Conservation (phyloP, 805 yeast genomes). For the Candida sphagnicola region DNA sequence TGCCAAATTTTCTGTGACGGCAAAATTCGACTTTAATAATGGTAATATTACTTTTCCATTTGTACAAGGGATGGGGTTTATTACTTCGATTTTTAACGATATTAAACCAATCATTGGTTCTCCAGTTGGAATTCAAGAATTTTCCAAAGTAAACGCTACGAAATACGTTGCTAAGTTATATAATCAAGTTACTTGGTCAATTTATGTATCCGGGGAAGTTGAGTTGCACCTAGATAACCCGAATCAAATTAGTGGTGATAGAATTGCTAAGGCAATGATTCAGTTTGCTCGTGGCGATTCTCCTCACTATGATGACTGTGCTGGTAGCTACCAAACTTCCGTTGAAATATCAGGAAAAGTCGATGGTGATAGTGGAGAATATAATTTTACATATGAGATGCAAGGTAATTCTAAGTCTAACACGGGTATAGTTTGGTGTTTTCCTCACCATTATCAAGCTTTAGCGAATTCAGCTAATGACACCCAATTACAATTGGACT, state of each 20-base stretch:
- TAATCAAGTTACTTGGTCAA: constrained; percentile 61
- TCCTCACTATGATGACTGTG: constrained; percentile 25
- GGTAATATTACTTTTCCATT: constrained; percentile 50
- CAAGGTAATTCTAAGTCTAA: constrained; percentile 24
- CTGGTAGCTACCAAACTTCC: constrained; percentile 27
- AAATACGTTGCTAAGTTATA: constrained; percentile 54
- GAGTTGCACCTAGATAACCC: constrained; percentile 29
- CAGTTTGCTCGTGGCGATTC: constrained; percentile 56
- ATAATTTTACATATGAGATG: constrained; percentile 25
- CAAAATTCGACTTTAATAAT: constrained; percentile 32
- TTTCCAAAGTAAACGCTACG: constrained; percentile 35
- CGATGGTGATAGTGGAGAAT: constrained; percentile 20
- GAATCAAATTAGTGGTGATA: constrained; percentile 40
- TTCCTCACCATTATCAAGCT: constrained; percentile 48
- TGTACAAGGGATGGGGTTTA: constrained; percentile 78
- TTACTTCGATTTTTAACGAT: constrained; percentile 56
- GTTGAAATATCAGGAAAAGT: constrained; percentile 15
- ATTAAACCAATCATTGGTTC: constrained; percentile 55
- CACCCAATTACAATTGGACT: constrained; percentile 38
- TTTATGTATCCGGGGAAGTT: constrained; percentile 46
- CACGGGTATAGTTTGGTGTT: constrained; percentile 41
- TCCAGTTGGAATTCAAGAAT: constrained; percentile 58
- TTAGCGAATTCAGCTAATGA: constrained; percentile 22
- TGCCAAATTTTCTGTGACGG: constrained; percentile 28
- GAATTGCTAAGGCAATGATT: constrained; percentile 42